Evolutionary conservation across 2,329 filamentous ascomycete genomes (phyloP), one percentile per base, ranked within the genome.

Genomic region (Fusarium sp.): DNA sequence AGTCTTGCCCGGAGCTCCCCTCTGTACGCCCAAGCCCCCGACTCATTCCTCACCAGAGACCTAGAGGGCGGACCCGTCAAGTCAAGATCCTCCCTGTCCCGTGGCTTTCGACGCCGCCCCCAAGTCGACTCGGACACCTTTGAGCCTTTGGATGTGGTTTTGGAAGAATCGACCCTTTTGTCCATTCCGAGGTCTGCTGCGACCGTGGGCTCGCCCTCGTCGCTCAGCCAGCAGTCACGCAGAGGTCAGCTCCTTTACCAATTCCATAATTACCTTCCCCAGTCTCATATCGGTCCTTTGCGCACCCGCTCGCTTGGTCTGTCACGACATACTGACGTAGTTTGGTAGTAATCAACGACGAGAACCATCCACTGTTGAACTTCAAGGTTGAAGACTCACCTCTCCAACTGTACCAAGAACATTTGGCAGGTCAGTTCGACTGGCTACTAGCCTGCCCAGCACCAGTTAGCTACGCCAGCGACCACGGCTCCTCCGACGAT

Each of bases 341-440:
- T 39, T 58, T n/a, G 18, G 31, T 61, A 79, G 69, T 22, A 58
- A 57, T 67, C 50, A 39, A 43, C n/a, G 7, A 37, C 57, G 48
- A 67, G 18, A 65, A 37, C 22, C 77, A 82, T 68, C 74, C 77
- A 13, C 76, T 83, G 64, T 67, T 76, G 18, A 48, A 72, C 60
- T 77, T 80, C 22, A 72, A 71, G n/a, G 71, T 71, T 56, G 67
- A 77, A 37, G 69, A 72, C 43, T 62, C 77, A 69, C 68, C 78
- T 69, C 73, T 76, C 69, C 75, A 82, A 54, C 84, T 85, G 65
- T 80, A 86, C 58, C 77, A 81, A 60, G 84, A 81, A 72, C 86
- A 88, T 78, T 80, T 84, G 71, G 82, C 84, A 81, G 85, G 85
- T 84, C 82, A 87, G 79, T 89, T 86, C 76, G 85, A 88, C 76